Base-by-base conservation (phyloP, 176 grass and related monocot genomes). In the Oryza punctata region DNA sequence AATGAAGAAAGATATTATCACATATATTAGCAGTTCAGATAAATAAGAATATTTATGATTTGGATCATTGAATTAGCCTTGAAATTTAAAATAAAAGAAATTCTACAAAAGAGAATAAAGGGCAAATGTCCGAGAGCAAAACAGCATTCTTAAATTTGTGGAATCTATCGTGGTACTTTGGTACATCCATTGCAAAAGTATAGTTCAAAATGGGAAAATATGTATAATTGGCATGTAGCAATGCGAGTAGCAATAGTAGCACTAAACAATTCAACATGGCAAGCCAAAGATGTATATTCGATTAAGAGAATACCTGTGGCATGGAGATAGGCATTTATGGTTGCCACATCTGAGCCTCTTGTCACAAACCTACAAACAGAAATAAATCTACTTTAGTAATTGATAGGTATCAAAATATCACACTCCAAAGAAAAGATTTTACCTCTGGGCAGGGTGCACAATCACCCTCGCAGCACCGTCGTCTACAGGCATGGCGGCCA, bases 271-370 rank as follows among this genome's bases (percentile, higher is more conserved):
- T 72, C 16, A 35, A 82, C 27, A 70, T 73, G 12, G 12, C 12
- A 68, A 50, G 8, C 25, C 19, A 68, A 69, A 12, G 14, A 70
- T 81, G 33, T 50, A 71, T 68, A 13, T 80, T 49, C 23, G 15
- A 68, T 78, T 67, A 71, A n/a, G 63, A 63, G 8, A 78, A 79
- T 80, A 98, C 96, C 93, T 91, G 77, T 98, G 96, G 80, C 96
- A 98, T 85, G 93, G 93, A 59, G 96, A 98, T 83, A 86, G 93
- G 26, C 96, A 98, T 80, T 98, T 98, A 82, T 98, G 93, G 33
- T 98, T 98, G 72, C 85, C 89, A 84, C 96, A 98, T 88, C 89
- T 90, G 64, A 95, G 92, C 74, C 81, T 92, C 85, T 78, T 93
- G 50, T 93, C 87, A 91, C 96, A 98, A 79, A 84, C 88, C 96